Conservation (phyloP, 768 basidiomycete genomes). For the Collybia mongolica region DNA sequence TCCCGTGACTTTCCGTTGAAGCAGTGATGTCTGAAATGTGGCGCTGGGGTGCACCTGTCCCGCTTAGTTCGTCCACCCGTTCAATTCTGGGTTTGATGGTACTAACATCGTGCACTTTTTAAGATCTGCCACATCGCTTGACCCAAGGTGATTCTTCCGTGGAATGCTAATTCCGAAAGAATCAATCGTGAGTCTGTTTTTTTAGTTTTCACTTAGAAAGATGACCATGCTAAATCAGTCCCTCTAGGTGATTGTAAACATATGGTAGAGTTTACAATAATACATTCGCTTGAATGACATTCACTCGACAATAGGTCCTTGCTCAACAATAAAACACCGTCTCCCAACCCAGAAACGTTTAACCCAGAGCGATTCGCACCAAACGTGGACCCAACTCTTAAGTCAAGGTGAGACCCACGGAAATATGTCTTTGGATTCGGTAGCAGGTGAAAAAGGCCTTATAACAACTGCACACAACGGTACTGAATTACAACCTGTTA, state of each 20-base stretch:
- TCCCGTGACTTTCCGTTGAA: too few relatives aligned
- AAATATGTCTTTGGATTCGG: neutral
- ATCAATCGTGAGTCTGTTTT: neutral
- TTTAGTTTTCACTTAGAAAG: too few relatives aligned
- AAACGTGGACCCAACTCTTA: neutral
- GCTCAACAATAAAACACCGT: neutral
- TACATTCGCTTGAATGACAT: too few relatives aligned
- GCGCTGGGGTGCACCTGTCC: conserved; percentile 32
- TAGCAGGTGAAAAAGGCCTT: neutral
- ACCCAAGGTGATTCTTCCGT: neutral
- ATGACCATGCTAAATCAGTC: too few relatives aligned
- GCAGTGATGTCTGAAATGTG: conserved; percentile 34
- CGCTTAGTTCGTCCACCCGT: neutral
- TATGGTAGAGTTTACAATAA: too few relatives aligned
- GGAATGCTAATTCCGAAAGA: conserved; percentile 2
- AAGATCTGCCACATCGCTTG: neutral
- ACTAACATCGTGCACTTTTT: too few relatives aligned
- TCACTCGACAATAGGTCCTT: too few relatives aligned
- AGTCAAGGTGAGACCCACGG: neutral
- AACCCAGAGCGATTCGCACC: neutral
- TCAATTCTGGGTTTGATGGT: neutral
- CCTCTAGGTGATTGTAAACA: too few relatives aligned
- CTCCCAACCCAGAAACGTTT: neutral
- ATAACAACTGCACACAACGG: too few relatives aligned
- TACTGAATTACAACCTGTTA: neutral